phyloP scores from a whole-genome alignment of 441 rosid species.

The Populus hybrid region DNA sequence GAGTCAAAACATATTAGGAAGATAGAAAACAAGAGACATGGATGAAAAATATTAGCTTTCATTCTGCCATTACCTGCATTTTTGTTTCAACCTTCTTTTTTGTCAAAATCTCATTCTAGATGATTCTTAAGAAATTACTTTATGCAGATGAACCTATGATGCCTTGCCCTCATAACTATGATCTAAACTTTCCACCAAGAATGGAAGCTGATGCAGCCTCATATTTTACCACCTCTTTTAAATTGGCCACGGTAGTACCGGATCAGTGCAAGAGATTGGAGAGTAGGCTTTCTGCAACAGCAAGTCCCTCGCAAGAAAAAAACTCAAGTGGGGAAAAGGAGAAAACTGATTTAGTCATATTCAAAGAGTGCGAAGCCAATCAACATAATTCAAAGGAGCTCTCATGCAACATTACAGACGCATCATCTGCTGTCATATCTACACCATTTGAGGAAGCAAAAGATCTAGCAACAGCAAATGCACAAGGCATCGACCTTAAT shows the following conservation, averaged over 20 bases:
- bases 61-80: background rate
- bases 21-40: background rate
- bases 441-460: conserved; percentile 31
- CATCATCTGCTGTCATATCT: conserved; percentile 42
- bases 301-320: conserved; percentile 12
- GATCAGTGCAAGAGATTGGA: conserved; percentile 28
- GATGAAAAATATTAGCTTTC: background rate
- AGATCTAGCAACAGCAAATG: conserved; percentile 29
- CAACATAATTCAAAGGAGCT: conserved; percentile 25
- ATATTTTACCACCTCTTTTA: conserved; percentile 30
- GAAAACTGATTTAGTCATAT: conserved; percentile 23
- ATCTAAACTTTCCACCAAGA: conserved; percentile 48
- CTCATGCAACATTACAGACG: conserved; percentile 42
- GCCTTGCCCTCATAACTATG: conserved; percentile 36
- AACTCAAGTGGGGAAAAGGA: conserved; percentile 31
- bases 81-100: background rate
- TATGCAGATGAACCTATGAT: conserved; percentile 53
- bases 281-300: conserved; percentile 17
- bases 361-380: conserved; percentile 24
- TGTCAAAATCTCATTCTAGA: background rate
- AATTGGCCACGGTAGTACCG: conserved; percentile 35
- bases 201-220: conserved; percentile 39
- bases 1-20: background rate
- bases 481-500: conserved; percentile 60
- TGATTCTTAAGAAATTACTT: conserved; percentile 3